Evolutionary conservation across 2,329 filamentous ascomycete species (phyloP).

Genomic region (Blastomyces percursus): DNA sequence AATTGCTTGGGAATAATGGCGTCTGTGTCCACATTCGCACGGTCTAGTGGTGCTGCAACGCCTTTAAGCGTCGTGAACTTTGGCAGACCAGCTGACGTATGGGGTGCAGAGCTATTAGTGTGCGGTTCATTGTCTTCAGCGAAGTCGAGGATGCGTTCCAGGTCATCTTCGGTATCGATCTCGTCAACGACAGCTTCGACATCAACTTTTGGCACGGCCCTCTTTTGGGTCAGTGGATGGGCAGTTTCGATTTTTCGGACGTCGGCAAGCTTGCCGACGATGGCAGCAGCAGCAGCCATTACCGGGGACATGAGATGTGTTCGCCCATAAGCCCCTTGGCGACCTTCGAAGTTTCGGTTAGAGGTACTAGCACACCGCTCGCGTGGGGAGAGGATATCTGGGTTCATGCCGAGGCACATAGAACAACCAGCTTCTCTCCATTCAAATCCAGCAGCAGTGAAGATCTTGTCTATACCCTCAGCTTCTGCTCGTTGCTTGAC

Average conservation of each 20-base stretch:
- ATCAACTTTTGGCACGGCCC: conserved; percentile 48
- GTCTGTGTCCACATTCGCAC: conserved; percentile 93
- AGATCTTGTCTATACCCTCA: conserved; percentile 89
- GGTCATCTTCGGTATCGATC: conserved; percentile 49
- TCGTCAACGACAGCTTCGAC: conserved; percentile 51
- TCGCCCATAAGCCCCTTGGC: conserved; percentile 80
- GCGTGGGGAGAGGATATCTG: conserved; percentile 82
- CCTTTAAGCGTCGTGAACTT: conserved; percentile 78
- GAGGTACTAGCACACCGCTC: conserved; percentile 93
- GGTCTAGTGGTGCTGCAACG: conserved; percentile 75
- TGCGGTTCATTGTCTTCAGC: conserved; percentile 54
- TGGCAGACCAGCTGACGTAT: conserved; percentile 55
- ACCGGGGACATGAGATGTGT: conserved; percentile 96
- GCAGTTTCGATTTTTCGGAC: conserved; percentile 62
- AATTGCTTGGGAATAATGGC: conserved; percentile 99
- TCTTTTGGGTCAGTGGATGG: conserved; percentile 35
- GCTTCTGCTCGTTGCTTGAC: conserved; percentile 85
- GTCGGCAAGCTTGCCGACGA: conserved; percentile 83
- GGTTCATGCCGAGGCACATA: conserved; percentile 99
- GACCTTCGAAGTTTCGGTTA: conserved; percentile 95
- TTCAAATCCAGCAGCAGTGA: conserved; percentile 84
- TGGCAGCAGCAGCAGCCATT: conserved; percentile 86
- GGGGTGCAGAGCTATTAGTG: conserved; percentile 47
- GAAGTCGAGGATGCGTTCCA: conserved; percentile 52
- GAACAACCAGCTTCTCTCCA: conserved; percentile 98